Base-by-base conservation (phyloP, 345 rosid genomes). In the Rhizophora apiculata region DNA sequence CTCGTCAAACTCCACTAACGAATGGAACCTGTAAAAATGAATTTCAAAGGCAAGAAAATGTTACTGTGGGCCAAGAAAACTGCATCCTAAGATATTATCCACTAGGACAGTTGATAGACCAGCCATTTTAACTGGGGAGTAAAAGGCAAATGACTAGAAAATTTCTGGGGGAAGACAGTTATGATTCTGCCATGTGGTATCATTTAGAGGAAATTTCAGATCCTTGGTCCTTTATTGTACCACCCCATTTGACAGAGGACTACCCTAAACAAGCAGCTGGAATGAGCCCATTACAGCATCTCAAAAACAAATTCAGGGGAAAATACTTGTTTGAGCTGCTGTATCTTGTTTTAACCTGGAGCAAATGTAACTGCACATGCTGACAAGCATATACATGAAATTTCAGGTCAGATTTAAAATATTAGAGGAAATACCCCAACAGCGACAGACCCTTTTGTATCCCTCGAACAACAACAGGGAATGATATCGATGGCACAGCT, bases 1-100 rank as follows among this genome's bases (percentile, higher is more conserved):
- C 22, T 86, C 90, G 64, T 89, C 92, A 64, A 89, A 89, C 71
- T 89, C 96, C 64, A n/a, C 83, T 70, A 87, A 77, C 4, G 91
- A 84, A 82, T 89, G 92, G 75, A 89, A 89, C 87, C 92, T 89
- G 54, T 53, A 20, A 56, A 49, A 64, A 57, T 21, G 34, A 27
- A 39, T 56, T 53, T 18, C 36, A 69, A 34, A 27, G 57, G 51
- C 60, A 60, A 19, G 6, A 22, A 62, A 5, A 65, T 19, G 61
- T 67, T 4, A 21, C 57, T 19, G 9, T 8, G 7, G 18, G 21
- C 29, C 20, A 27, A 63, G 16, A 71, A 31, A 32, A 66, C 15
- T 24, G 9, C 36, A 21, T 27, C 26, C 27, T 18, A 24, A 32
- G 22, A 60, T 0, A 22, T 31, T 54, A 26, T 54, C 69, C 55